These are phyloP conservation scores for Cichorium intybus DNA, from an alignment of 140 eudicot genomes.

Conservation along the genomic window DNA sequence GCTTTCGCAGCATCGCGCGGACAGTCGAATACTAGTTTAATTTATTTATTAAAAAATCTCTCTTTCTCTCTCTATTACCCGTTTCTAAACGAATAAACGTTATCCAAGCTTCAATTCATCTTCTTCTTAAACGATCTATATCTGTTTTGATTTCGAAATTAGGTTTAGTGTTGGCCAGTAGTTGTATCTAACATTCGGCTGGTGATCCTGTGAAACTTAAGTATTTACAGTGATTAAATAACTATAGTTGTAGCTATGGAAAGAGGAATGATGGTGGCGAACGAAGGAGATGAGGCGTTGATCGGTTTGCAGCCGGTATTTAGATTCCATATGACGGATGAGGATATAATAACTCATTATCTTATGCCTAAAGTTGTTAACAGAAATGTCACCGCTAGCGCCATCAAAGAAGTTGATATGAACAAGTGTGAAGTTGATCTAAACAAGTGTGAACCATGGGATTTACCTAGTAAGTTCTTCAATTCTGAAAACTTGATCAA, in stretches of 20 bases:
- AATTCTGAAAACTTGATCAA: background rate
- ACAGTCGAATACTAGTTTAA: too few relatives aligned
- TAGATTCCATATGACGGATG: conserved; percentile 84
- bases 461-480: conserved; percentile 62
- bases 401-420: conserved; percentile 73
- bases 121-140: conserved; percentile 1
- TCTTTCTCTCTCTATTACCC: conserved; percentile 30
- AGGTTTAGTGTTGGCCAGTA: background rate
- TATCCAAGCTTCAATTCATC: background rate
- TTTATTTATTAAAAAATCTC: too few relatives aligned
- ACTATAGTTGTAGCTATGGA: conserved; percentile 35
- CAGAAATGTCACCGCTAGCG: conserved; percentile 41
- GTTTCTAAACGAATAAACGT: background rate
- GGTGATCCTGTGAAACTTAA: background rate
- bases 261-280: conserved; percentile 30
- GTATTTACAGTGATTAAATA: background rate
- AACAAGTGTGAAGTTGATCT: too few relatives aligned
- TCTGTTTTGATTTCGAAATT: background rate
- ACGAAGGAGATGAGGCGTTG: conserved; percentile 40
- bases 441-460: conserved; percentile 97
- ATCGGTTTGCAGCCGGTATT: conserved; percentile 73
- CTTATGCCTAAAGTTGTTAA: conserved; percentile 49
- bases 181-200: background rate
- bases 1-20: too few relatives aligned
- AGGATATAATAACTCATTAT: conserved; percentile 69